These are phyloP conservation scores for Passiflora organensis DNA, from an alignment of 345 rosid species.

Conservation along the genomic window DNA sequence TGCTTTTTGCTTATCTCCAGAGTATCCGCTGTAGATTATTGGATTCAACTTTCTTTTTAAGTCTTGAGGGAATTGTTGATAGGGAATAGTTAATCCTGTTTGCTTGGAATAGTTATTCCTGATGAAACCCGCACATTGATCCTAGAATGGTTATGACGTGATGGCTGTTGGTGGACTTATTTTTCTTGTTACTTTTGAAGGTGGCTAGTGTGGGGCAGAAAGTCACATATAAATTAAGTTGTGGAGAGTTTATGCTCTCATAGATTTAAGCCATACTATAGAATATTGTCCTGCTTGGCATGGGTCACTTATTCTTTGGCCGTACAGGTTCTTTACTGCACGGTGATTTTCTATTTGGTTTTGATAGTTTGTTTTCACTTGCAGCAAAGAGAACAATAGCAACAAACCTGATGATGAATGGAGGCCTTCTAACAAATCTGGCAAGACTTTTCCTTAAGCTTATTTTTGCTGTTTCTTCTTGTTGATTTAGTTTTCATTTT, in stretches of 20 bases:
- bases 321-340: neutral
- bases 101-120: no score
- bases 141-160: no score
- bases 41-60: no score
- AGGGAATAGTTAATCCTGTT: no score
- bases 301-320: neutral
- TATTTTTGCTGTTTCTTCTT: slow-evolving; percentile 1
- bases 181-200: neutral
- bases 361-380: slow-evolving; percentile 18
- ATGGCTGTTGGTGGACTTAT: no score
- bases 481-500: neutral
- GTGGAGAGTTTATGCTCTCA: neutral
- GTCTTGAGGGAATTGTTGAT: no score
- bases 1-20: no score
- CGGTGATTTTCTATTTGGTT: neutral
- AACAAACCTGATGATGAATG: slow-evolving; percentile 42
- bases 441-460: slow-evolving; percentile 29
- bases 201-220: neutral
- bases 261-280: neutral
- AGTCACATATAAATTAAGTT: no score
- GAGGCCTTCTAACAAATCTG: slow-evolving; percentile 51
- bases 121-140: no score
- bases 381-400: slow-evolving; percentile 50
- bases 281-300: neutral
- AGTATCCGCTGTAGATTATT: no score